Evolutionary conservation across 805 yeast species (phyloP), one percentile per base, ranked within the genome.

Genomic region (Kazachstania bromeliacearum): DNA sequence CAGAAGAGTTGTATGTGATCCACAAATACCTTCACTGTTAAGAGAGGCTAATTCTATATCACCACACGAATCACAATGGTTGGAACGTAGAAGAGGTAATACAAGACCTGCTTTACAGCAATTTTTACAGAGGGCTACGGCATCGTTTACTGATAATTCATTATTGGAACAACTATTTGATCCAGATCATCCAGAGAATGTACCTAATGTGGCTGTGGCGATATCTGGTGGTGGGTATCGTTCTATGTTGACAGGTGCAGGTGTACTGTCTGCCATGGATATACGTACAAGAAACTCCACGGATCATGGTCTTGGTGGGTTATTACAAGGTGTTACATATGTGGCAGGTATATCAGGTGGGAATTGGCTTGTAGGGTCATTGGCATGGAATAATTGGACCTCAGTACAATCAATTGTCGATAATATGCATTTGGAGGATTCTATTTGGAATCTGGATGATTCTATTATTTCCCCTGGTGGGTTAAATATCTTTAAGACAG

Each of bases 171-270:
- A 35, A 22, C 36, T 58, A 19, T 53, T 57, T 37, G 39, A 44
- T n/a, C n/a, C n/a, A n/a, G n/a, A n/a, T 7, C 43, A 43, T 33
- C 40, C 39, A 9, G 53, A 56, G 7, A 64, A 68, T 33, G 39
- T 38, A 24, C 59, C 60, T 36, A 65, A 69, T 32, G 63, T 80
- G 34, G 87, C 75, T 3, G 43, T 72, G 16, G 79, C 87, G 8
- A 75, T 78, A 44, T 70, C 84, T 8, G 95, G 95, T 32, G 96
- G 96, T 53, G 95, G 96, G 4, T 85, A 83, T 57, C 70, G 96
- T 43, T 94, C 96, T 20, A 84, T 87, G 85, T 62, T 85, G 30
- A 62, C 68, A 36, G 95, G 95, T 4, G 95, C 94, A 9, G 95
- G 95, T 25, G 75, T 77, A 53, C 61, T 87, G 16, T 66, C 89